These are phyloP conservation scores for Gossypium gossypioides DNA, from an alignment of 441 rosid genomes.

Conservation along the genomic window DNA sequence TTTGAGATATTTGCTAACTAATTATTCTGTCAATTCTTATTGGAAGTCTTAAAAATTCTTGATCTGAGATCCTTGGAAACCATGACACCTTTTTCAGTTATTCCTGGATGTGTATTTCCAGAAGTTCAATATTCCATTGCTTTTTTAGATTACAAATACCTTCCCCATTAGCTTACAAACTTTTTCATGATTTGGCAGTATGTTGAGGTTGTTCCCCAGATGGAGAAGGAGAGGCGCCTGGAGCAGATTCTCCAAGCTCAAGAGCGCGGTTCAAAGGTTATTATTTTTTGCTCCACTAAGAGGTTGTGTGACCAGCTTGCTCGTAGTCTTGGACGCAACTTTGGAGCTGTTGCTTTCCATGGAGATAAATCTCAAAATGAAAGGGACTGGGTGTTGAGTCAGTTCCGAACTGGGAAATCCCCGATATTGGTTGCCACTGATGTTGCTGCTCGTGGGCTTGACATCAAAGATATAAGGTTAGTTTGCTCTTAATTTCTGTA, in stretches of 20 bases:
- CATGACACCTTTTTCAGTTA: background rate
- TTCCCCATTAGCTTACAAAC: background rate
- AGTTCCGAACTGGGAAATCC: conserved; percentile 69
- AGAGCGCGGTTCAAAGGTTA: conserved; percentile 80
- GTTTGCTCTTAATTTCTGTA: background rate
- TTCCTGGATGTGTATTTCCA: background rate
- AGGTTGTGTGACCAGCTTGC: conserved; percentile 85
- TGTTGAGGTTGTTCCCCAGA: conserved; percentile 78
- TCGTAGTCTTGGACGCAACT: conserved; percentile 64
- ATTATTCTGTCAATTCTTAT: background rate
- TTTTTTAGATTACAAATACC: background rate
- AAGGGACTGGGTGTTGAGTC: conserved; percentile 89
- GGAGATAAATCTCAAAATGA: conserved; percentile 94
- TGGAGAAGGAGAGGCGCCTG: conserved; percentile 89
- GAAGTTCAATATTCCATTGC: background rate
- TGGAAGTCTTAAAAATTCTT: background rate
- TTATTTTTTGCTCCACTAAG: conserved; percentile 85
- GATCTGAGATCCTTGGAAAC: background rate
- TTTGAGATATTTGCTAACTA: background rate
- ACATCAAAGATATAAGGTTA: conserved; percentile 84
- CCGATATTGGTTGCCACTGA: conserved; percentile 91
- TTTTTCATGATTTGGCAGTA: conserved; percentile 35
- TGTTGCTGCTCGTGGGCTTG: conserved; percentile 93
- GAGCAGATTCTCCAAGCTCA: conserved; percentile 83
- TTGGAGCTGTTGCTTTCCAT: conserved; percentile 84